phyloP scores from a whole-genome alignment of 2,329 filamentous ascomycete species.

The Ophiognomonia clavigignenti-juglandacearum region DNA sequence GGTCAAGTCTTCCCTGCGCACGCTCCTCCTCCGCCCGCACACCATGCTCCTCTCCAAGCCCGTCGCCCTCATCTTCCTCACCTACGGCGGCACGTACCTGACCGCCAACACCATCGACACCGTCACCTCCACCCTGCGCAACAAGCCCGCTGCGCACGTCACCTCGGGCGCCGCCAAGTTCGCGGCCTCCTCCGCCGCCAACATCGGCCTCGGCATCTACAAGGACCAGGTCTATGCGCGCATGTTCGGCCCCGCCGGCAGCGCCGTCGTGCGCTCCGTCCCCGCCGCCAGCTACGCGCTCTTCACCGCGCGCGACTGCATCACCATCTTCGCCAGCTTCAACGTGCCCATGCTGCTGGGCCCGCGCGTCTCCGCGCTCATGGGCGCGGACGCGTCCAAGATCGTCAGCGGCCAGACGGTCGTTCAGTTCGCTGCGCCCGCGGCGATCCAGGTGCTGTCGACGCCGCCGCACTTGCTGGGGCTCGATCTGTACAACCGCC shows the following conservation, averaged over 20 bases:
- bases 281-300: conserved; percentile 68
- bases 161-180: conserved; percentile 79
- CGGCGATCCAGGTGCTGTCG: conserved; percentile 70
- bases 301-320: conserved; percentile 76
- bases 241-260: conserved; percentile 66
- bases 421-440: conserved; percentile 78
- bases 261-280: conserved; percentile 47
- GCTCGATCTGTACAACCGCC: conserved; percentile 78
- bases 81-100: conserved; percentile 87
- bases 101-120: conserved; percentile 89
- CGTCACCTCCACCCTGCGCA: conserved; percentile 56
- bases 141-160: conserved; percentile 54
- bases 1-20: conserved; percentile 51
- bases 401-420: conserved; percentile 50
- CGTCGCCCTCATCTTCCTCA: conserved; percentile 63
- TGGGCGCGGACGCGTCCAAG: conserved; percentile 48
- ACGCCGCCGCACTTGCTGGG: conserved; percentile 84
- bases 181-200: conserved; percentile 71
- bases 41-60: conserved; percentile 59
- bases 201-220: conserved; percentile 81
- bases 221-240: conserved; percentile 84
- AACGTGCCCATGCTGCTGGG: conserved; percentile 80
- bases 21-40: conserved; percentile 57
- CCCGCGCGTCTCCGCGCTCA: conserved; percentile 54
- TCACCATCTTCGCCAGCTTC: conserved; percentile 90